phyloP scores from a whole-genome alignment of 192 early-diverging fungal genomes.

The Coemansia sp. region DNA sequence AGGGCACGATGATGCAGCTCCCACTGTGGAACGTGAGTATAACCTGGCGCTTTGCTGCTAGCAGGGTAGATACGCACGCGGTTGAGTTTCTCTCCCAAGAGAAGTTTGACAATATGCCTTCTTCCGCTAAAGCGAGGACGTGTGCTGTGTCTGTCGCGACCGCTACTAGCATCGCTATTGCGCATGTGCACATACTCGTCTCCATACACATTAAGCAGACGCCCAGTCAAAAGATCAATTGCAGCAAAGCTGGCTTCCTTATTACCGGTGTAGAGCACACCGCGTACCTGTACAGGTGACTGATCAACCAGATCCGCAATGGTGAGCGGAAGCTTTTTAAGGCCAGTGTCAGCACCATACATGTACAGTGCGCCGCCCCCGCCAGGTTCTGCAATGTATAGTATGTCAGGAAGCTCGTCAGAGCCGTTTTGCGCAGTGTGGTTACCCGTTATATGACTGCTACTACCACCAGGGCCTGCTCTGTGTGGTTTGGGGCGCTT shows the following conservation, averaged over 20 bases:
- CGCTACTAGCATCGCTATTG: constrained; percentile 7
- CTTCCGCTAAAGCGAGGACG: background rate
- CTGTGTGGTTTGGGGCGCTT: constrained; percentile 4
- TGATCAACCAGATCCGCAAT: constrained; percentile 69
- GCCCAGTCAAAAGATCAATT: constrained; percentile 66
- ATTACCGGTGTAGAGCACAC: constrained; percentile 63
- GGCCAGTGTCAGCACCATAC: constrained; percentile 33
- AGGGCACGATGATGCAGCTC: constrained; percentile 47
- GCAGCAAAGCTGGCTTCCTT: constrained; percentile 69
- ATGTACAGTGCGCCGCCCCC: constrained; percentile 48
- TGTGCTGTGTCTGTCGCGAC: background rate
- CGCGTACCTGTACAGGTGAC: constrained; percentile 58
- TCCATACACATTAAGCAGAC: constrained; percentile 60
- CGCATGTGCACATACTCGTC: constrained; percentile 31
- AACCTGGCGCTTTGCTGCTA: background rate
- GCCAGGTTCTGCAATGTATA: constrained; percentile 53
- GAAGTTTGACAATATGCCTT: constrained; percentile 3
- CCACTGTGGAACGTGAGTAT: constrained; percentile 24
- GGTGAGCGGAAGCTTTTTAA: constrained; percentile 64
- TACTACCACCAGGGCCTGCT: background rate
- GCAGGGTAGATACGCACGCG: constrained; percentile 37
- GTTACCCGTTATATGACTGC: background rate
- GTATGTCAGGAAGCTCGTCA: constrained; percentile 19
- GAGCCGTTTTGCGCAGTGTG: background rate
- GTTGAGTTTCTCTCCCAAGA: constrained; percentile 40